phyloP scores from a whole-genome alignment of 108 stramenopile species.

The Bacterosira constricta region DNA sequence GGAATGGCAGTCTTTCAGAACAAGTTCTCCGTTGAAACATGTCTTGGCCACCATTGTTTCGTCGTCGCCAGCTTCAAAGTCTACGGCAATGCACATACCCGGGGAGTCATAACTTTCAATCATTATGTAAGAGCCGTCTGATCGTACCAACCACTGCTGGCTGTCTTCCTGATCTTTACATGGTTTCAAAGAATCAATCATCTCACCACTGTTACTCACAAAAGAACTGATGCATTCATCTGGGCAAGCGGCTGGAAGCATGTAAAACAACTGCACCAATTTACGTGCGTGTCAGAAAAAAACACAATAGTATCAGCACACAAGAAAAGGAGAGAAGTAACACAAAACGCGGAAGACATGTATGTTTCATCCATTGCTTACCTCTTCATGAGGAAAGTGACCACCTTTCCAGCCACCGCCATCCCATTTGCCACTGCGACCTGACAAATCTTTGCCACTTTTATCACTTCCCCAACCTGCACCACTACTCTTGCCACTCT shows the following conservation, averaged over 20 bases:
- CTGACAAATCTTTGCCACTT: not conserved
- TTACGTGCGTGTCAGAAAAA: too few species aligned
- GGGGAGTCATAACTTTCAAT: slow-evolving; percentile 31
- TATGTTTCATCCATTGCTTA: not conserved
- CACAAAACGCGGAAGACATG: too few species aligned
- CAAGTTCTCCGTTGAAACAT: slow-evolving; percentile 24
- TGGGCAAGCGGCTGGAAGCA: slow-evolving; percentile 39
- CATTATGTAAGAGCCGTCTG: slow-evolving; percentile 45
- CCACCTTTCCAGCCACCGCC: too few species aligned
- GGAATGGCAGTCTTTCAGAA: slow-evolving; percentile 34
- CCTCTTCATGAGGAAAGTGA: not conserved
- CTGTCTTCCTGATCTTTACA: slow-evolving; percentile 11
- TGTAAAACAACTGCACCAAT: slow-evolving; percentile 29
- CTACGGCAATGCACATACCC: slow-evolving; percentile 36
- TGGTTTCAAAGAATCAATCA: slow-evolving; percentile 13
- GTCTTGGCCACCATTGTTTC: slow-evolving; percentile 20
- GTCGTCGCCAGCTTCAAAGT: slow-evolving; percentile 28
- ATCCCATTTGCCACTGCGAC: too few species aligned
- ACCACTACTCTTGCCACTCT: too few species aligned
- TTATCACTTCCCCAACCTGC: too few species aligned
- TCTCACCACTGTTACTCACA: slow-evolving; percentile 10
- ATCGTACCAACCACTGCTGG: slow-evolving; percentile 39
- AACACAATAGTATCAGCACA: not conserved
- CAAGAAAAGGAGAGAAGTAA: too few species aligned
- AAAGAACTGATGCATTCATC: slow-evolving; percentile 30